Conservation (phyloP, 2,329 filamentous ascomycete genomes). For the Fonsecaea multimorphosa region DNA sequence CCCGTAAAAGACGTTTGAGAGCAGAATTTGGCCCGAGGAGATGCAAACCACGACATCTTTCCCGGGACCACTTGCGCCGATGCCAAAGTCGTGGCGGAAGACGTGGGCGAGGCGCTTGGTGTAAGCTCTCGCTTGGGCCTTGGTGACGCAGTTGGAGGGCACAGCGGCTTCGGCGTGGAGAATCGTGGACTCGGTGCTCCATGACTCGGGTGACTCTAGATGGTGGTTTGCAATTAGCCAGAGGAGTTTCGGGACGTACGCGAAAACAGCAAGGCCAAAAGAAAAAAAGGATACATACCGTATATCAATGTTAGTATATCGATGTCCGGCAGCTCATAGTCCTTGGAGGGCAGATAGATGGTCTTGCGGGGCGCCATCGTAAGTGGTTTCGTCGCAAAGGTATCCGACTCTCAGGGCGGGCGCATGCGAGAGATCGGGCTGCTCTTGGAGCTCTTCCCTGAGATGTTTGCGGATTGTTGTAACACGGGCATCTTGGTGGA, state of each 20-base stretch:
- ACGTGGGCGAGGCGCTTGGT: constrained; percentile 62
- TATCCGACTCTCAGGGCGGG: not conserved
- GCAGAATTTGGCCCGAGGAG: constrained; percentile 62
- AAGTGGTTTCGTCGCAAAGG: not conserved
- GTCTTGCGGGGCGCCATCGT: constrained; percentile 23
- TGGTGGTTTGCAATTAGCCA: not conserved
- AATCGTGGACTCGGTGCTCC: constrained; percentile 54
- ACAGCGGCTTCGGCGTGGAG: constrained; percentile 65
- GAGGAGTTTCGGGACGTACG: not conserved
- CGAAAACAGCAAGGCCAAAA: not conserved
- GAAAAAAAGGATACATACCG: too few relatives aligned
- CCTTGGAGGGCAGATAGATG: constrained; percentile 34
- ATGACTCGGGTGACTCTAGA: constrained; percentile 33
- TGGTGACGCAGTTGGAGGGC: constrained; percentile 61
- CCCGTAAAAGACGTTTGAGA: constrained; percentile 62
- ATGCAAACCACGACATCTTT: constrained; percentile 64
- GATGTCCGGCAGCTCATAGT: constrained; percentile 36
- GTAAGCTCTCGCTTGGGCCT: constrained; percentile 56
- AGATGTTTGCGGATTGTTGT: not conserved
- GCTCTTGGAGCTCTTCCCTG: not conserved
- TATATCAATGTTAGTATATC: constrained; percentile 37
- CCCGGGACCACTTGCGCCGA: constrained; percentile 57
- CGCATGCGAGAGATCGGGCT: not conserved
- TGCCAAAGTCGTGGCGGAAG: constrained; percentile 60
- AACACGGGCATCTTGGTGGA: not conserved